Base-by-base conservation (phyloP, 148 eudicot species). In the Rhododendron simsii region DNA sequence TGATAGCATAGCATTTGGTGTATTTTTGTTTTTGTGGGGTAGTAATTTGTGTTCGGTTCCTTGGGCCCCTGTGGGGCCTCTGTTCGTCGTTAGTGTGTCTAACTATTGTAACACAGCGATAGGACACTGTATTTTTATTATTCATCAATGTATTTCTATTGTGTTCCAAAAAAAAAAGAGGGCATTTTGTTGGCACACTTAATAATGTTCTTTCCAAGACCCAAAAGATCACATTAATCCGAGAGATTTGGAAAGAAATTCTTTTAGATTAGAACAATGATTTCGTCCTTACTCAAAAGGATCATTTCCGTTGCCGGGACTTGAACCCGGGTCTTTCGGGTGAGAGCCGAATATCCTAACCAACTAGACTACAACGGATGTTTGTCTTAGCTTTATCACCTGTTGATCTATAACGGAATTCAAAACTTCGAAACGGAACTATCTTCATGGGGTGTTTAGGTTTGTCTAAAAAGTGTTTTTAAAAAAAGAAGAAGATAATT, bases 261-360 rank as follows among this genome's bases (percentile, higher is more conserved):
- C 9, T 13, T 30, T 71, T 30, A 14, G 30, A 4, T 71, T 13
- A 69, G 18, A 10, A 26, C 74, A 26, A 67, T 1, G 39, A 1
- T 69, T 30, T 69, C 39, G 12, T 69, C 76, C 76, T 20, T 21
- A 1, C n/a, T 2, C 3, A n/a, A 41, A 41, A 41, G 1, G 0
- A 41, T 41, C 5, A 11, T 2, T 84, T 48, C 78, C 78, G 77
- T 71, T 71, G 79, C 57, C 86, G 86, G 86, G 86, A 84, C 65
- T 74, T 53, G 86, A 84, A 75, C 86, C 86, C 86, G 86, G 86
- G 69, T 84, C 81, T 84, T 84, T 84, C 86, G 81, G 81, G 86
- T 74, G 86, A 84, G 86, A 84, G 86, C 83, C 83, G 65, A 81
- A 81, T 81, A 81, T 81, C 83, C 83, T 81, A 3, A 37, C 74